A percentile compares a stretch with the other conserved stretches of the same genome.
Evolutionary conservation across 106 monocot species (phyloP).

Genomic region (Alisma plantagoaquatica): DNA sequence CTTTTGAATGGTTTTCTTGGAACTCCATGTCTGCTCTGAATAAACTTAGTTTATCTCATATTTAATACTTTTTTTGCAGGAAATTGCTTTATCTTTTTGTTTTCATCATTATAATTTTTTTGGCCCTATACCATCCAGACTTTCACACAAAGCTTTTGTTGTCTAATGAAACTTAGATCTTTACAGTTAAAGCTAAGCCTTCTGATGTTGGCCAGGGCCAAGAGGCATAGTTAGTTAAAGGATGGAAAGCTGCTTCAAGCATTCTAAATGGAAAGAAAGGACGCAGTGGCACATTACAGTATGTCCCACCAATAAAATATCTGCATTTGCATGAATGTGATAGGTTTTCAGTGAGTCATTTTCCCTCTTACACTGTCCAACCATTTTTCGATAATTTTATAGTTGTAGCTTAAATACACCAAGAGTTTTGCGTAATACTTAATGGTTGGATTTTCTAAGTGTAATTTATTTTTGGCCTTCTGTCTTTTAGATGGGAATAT

Average conservation of each 20-base stretch:
- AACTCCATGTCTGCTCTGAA: too few relatives aligned
- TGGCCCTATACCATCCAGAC: too few relatives aligned
- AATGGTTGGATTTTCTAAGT: background rate
- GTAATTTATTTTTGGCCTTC: background rate
- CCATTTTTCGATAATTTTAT: background rate
- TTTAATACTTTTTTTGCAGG: too few relatives aligned
- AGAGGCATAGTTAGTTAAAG: conserved; percentile 13
- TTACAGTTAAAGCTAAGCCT: conserved; percentile 15
- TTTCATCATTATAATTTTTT: too few relatives aligned
- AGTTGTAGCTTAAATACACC: background rate
- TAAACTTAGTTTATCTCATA: too few relatives aligned
- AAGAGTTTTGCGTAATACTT: background rate
- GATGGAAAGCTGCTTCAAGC: conserved; percentile 3
- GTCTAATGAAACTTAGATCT: background rate
- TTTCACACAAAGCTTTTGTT: too few relatives aligned
- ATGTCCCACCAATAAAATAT: conserved; percentile 15
- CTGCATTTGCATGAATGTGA: conserved; percentile 29
- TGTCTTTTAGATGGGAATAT: conserved; percentile 72
- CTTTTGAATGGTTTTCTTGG: too few relatives aligned
- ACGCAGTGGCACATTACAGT: conserved; percentile 7
- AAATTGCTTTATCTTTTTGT: too few relatives aligned
- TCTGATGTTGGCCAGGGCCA: conserved; percentile 17
- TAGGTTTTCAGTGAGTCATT: conserved; percentile 69
- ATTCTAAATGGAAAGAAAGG: conserved; percentile 8
- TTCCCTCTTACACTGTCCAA: too few relatives aligned